A percentile compares a stretch with the other conserved stretches of the same genome.
These are phyloP conservation scores for Penicillium cosmopolitanum DNA, from an alignment of 495 filamentous ascomycete species.

Conservation along the genomic window DNA sequence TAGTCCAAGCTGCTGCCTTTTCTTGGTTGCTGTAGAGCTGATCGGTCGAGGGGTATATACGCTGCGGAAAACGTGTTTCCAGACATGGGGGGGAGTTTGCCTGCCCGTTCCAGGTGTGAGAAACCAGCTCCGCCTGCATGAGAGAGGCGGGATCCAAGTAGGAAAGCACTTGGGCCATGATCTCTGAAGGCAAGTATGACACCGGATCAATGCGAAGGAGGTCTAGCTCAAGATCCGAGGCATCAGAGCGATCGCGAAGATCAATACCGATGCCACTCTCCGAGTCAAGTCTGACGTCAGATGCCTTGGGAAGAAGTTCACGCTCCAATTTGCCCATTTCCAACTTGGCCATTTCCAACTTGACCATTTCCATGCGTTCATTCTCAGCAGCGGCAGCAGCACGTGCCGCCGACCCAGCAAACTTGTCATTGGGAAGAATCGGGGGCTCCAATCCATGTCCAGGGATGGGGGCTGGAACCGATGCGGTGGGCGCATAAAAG, in stretches of 20 bases:
- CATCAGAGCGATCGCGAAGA: conserved; percentile 53
- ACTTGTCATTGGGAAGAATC: conserved; percentile 43
- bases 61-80: conserved; percentile 75
- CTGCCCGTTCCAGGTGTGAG: conserved; percentile 62
- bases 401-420: conserved; percentile 70
- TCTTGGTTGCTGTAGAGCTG: conserved; percentile 50
- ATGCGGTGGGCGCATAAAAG: conserved; percentile 41
- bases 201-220: conserved; percentile 63
- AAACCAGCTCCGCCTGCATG: conserved; percentile 63
- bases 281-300: conserved; percentile 54
- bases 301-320: conserved; percentile 33
- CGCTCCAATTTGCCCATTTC: conserved; percentile 47
- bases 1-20: conserved; percentile 49
- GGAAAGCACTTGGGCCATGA: conserved; percentile 71
- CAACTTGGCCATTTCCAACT: conserved; percentile 46
- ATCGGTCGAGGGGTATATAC: conserved; percentile 54
- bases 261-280: conserved; percentile 84
- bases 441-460: conserved; percentile 45
- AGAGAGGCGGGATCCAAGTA: conserved; percentile 71
- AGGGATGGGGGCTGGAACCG: conserved; percentile 38
- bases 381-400: conserved; percentile 72
- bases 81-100: conserved; percentile 69
- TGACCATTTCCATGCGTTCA: conserved; percentile 34
- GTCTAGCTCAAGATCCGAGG: conserved; percentile 47
- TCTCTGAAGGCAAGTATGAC: conserved; percentile 66